Base-by-base conservation (phyloP, 805 yeast genomes). In the Candida xiaguanensis region DNA sequence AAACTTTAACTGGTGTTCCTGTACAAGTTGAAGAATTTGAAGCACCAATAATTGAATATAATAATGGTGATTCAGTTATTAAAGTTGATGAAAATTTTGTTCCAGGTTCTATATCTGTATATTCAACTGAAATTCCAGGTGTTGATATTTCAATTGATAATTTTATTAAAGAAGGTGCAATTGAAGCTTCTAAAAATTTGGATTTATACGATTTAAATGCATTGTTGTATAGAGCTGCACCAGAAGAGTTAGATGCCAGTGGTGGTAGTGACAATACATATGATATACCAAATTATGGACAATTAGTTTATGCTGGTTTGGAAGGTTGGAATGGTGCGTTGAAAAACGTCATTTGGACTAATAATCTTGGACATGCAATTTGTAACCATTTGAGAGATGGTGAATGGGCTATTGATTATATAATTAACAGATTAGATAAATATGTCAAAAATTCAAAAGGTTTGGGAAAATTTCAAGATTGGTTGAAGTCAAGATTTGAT, bases 291-390 rank as follows among this genome's bases (percentile, higher is more conserved):
- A 68, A 73, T 22, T 66, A 74, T 58, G 97, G 97, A 0, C 66
- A 67, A 12, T 65, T 90, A 33, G 83, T 80, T 0, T 91, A 87
- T 59, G 90, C 96, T 29, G 99, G 99, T 8, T 65, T 93, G 16
- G 95, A 88, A 59, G 98, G 99, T 1, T 91, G 96, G 95, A 76
- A 80, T 33, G 70, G 87, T 0, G 82, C 80, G 1, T 60, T 91
- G 47, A 72, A 77, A 41, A 57, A 67, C 20, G 74, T 88, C 2
- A 80, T 89, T 17, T 67, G 71, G 55, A 63, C 67, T 29, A 91
- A 91, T 53, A 80, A 90, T 48, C 70, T 91, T 19, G 93, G 90
- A 0, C 95, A 87, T 54, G 90, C 97, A 0, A 47, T 90, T 18
- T 80, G 93, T 44, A 76, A 78, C 34, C 93, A 91, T 57, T 66